Conservation (phyloP, 2,329 filamentous ascomycete species). For the Pseudovirgaria hyperparasitica region DNA sequence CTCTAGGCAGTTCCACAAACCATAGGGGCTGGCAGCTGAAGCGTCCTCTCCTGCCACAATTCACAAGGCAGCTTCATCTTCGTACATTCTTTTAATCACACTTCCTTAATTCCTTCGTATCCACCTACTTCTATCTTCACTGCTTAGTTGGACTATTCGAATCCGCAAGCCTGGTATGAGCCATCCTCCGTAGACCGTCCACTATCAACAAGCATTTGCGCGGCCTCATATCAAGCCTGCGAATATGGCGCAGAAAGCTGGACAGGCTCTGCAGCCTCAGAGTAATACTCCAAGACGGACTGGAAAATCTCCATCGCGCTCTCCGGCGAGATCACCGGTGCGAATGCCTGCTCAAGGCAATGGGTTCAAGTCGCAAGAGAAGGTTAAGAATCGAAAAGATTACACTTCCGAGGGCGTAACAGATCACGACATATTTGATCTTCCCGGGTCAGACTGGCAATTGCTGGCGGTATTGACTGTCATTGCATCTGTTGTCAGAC, state of each 20-base stretch:
- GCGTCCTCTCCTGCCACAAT: too few species aligned
- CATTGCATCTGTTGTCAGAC: slow-evolving; percentile 63
- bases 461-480: slow-evolving; percentile 60
- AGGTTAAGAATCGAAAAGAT: slow-evolving; percentile 26
- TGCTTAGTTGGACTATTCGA: too few species aligned
- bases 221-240: slow-evolving; percentile 12
- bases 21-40: too few species aligned
- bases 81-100: too few species aligned
- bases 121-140: too few species aligned
- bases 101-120: too few species aligned
- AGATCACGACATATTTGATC: slow-evolving; percentile 84
- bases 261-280: slow-evolving; percentile 16
- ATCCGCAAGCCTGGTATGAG: too few species aligned
- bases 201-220: too few species aligned
- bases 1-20: too few species aligned
- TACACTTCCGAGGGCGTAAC: slow-evolving; percentile 69
- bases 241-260: slow-evolving; percentile 22
- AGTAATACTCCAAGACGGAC: slow-evolving; percentile 20
- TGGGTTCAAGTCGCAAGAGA: slow-evolving; percentile 20
- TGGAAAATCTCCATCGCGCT: slow-evolving; percentile 22
- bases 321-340: slow-evolving; percentile 9
- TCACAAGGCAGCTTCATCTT: too few species aligned
- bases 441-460: slow-evolving; percentile 75
- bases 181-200: too few species aligned
- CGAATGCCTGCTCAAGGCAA: slow-evolving; percentile 7